Evolutionary conservation across 78 protist genomes (phyloP), one percentile per base, ranked within the genome.

Genomic region (slime mould (Dictyostelium discoideum)): DNA sequence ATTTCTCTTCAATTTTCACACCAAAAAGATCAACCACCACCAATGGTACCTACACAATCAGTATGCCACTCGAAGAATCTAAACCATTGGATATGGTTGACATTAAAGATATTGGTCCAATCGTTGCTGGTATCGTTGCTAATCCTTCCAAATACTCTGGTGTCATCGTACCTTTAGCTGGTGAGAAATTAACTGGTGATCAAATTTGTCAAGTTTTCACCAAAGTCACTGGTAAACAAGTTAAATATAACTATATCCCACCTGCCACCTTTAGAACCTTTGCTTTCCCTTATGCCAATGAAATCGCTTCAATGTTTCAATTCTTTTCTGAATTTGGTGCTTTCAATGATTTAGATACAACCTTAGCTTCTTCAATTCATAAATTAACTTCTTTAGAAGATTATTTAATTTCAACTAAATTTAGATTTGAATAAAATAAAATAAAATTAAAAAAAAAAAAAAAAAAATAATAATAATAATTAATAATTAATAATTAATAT

Each of bases 61-160:
- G 78, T 29, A 24, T 85, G 63, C 89, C 89, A 44, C 3, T 24
- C 3, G 79, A 67, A 9, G 57, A 74, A 39, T 60, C 39, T 1
- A n/a, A 37, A 76, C 84, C 84, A 78, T 42, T 85, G 16, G 89
- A 85, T 42, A 63, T 85, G n/a, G 67, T 42, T 1, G 89, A 85
- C 26, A 44, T 85, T 46, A 69, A 63, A 20, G 89, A 85, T 44
- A 24, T 85, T 39, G 89, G 89, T 67, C 74, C 81, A 24, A 65
- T 85, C 48, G 89, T 69, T 24, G 32, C 60, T 10, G 89, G 63
- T 67, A 44, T 67, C 26, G 10, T 85, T 32, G 20, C 26, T 20
- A 63, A 85, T 42, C 78, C 78, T 22, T 3, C 16, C 3, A 85
- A 85, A 42, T 85, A 67, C 39, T 63, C 89, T 6, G 89, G 89